Conservation (phyloP, 2,329 filamentous ascomycete species). For the Colletotrichum liriopes region DNA sequence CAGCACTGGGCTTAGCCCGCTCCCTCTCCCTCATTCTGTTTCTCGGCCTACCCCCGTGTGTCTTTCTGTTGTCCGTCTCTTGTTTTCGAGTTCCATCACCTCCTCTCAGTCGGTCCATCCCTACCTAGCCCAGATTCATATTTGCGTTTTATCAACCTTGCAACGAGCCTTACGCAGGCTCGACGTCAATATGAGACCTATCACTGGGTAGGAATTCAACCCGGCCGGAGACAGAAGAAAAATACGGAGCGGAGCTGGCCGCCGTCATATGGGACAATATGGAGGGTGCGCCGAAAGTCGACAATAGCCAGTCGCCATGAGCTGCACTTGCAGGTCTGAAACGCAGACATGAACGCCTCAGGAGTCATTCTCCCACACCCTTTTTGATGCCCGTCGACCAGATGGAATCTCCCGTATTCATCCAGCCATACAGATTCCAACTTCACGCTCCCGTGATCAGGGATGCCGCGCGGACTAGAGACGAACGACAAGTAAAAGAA, state of each 20-base stretch:
- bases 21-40: slow-evolving; percentile 4
- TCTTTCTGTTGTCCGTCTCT: background rate
- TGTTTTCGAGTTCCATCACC: background rate
- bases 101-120: background rate
- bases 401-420: background rate
- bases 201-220: background rate
- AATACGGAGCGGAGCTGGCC: slow-evolving; percentile 17
- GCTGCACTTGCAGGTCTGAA: slow-evolving; percentile 38
- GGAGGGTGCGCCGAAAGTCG: slow-evolving; percentile 20
- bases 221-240: background rate
- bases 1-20: slow-evolving; percentile 23
- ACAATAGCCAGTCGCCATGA: slow-evolving; percentile 28
- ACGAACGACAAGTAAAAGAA: background rate
- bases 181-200: slow-evolving; percentile 27
- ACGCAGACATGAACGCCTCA: slow-evolving; percentile 40
- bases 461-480: slow-evolving; percentile 23
- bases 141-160: background rate
- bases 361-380: slow-evolving; percentile 29
- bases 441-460: slow-evolving; percentile 7
- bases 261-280: slow-evolving; percentile 6
- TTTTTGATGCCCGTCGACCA: slow-evolving; percentile 12
- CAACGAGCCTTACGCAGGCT: slow-evolving; percentile 16
- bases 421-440: slow-evolving; percentile 16
- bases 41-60: background rate
- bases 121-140: background rate